A percentile compares a stretch with the other conserved stretches of the same genome.
Conservation (phyloP, 2,329 filamentous ascomycete species). For the Colletotrichum brevisporum region DNA sequence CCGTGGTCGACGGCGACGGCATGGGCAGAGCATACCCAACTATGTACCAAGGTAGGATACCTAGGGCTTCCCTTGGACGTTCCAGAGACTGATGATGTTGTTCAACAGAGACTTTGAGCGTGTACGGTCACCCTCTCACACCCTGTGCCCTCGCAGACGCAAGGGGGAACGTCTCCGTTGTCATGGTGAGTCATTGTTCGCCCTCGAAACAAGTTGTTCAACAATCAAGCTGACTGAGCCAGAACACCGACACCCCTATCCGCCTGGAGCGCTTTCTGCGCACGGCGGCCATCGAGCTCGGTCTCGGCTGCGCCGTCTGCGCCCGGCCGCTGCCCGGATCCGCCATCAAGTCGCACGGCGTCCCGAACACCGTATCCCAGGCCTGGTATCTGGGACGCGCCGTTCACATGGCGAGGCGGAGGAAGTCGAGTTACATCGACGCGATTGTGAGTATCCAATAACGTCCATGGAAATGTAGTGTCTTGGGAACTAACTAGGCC, state of each 20-base stretch:
- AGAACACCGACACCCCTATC: conserved; percentile 52
- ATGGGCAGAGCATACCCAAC: conserved; percentile 58
- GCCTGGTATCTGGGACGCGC: conserved; percentile 53
- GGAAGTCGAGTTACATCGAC: conserved; percentile 48
- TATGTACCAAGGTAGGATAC: conserved; percentile 45
- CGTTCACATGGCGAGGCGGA: conserved; percentile 48
- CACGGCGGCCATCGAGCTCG: conserved; percentile 55
- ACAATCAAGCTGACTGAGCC: background rate
- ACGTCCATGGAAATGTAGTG: background rate
- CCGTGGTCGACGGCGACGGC: conserved; percentile 53
- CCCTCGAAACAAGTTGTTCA: background rate
- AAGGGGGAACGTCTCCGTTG: conserved; percentile 44
- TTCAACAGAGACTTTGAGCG: conserved; percentile 52
- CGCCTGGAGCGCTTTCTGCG: conserved; percentile 54
- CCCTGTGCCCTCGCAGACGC: conserved; percentile 52
- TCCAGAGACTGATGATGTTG: too few species aligned
- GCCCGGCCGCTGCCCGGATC: conserved; percentile 51
- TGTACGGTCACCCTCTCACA: conserved; percentile 53
- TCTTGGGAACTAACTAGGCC: too few species aligned
- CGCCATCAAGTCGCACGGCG: conserved; percentile 50
- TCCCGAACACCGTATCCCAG: conserved; percentile 52
- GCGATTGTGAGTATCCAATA: conserved; percentile 35
- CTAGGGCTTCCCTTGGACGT: conserved; percentile 27
- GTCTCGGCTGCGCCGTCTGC: conserved; percentile 54
- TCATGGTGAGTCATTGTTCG: conserved; percentile 44